A percentile compares a stretch with the other conserved stretches of the same genome.
phyloP scores from a whole-genome alignment of 805 yeast genomes.

The Candida insectalens region DNA sequence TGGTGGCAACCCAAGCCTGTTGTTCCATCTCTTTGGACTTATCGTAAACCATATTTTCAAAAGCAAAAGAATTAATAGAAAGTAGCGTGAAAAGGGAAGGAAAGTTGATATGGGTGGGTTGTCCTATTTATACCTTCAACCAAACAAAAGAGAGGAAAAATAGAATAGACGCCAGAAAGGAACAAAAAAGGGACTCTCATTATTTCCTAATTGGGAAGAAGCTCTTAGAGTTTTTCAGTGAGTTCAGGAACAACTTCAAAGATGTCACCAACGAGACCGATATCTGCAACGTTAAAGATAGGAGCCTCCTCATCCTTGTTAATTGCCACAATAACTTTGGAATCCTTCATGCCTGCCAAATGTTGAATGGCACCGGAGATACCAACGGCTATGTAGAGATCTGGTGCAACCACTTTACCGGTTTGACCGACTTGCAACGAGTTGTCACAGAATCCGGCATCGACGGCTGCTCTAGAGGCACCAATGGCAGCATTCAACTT shows the following conservation, averaged over 20 bases:
- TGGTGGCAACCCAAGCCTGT: conserved; percentile 40
- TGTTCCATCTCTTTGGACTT: conserved; percentile 28
- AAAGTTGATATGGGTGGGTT: neutral
- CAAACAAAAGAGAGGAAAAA: neutral
- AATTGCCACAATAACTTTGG: conserved; percentile 87
- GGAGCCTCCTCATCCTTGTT: conserved; percentile 95
- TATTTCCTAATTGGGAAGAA: neutral
- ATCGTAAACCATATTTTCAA: conserved; percentile 16
- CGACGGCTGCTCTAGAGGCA: conserved; percentile 97
- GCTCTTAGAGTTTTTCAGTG: conserved; percentile 51
- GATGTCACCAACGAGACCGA: conserved; percentile 83
- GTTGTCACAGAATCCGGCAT: conserved; percentile 90
- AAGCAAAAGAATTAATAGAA: neutral
- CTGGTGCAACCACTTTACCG: conserved; percentile 97
- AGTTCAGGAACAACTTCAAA: conserved; percentile 86
- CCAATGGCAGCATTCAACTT: conserved; percentile 88
- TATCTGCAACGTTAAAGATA: conserved; percentile 83
- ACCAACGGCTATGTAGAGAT: conserved; percentile 86
- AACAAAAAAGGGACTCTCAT: neutral
- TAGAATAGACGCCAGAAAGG: neutral
- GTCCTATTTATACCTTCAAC: neutral
- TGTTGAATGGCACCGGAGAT: conserved; percentile 97
- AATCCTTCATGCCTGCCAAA: conserved; percentile 96
- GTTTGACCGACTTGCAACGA: conserved; percentile 97
- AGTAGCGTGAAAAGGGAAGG: neutral